Conservation (phyloP, 371 early-diverging fungal genomes). For the Capniomyces stellatus region DNA sequence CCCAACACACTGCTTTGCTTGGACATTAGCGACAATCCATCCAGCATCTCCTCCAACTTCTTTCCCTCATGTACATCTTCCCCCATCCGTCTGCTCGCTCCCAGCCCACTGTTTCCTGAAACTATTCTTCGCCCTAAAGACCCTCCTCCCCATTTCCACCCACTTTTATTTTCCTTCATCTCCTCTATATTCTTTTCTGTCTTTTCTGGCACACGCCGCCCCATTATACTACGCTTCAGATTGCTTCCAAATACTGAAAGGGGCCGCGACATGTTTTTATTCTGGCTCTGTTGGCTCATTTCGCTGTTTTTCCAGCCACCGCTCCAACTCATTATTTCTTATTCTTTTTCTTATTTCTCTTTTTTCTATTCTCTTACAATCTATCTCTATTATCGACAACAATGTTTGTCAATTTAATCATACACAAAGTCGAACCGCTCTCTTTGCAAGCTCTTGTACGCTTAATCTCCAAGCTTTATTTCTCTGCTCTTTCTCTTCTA, state of each 20-base stretch:
- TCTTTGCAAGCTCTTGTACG: too few relatives aligned
- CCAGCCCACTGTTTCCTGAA: background rate
- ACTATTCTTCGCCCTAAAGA: background rate
- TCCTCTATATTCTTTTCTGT: background rate
- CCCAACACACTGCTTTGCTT: background rate
- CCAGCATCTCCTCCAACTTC: background rate
- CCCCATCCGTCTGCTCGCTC: too few relatives aligned
- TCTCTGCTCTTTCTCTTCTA: too few relatives aligned
- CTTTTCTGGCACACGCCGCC: background rate
- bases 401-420: too few relatives aligned
- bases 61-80: background rate
- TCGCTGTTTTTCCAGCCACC: background rate
- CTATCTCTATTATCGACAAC: too few relatives aligned
- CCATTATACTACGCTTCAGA: background rate
- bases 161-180: background rate
- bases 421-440: too few relatives aligned
- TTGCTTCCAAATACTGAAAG: background rate
- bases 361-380: too few relatives aligned
- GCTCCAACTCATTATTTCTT: constrained; percentile 4
- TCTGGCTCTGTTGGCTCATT: background rate
- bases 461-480: too few relatives aligned
- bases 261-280: background rate
- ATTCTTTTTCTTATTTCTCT: background rate
- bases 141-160: background rate
- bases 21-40: too few relatives aligned